Evolutionary conservation across 2,329 filamentous ascomycete species (phyloP).

Genomic region (Alternaria sp.): DNA sequence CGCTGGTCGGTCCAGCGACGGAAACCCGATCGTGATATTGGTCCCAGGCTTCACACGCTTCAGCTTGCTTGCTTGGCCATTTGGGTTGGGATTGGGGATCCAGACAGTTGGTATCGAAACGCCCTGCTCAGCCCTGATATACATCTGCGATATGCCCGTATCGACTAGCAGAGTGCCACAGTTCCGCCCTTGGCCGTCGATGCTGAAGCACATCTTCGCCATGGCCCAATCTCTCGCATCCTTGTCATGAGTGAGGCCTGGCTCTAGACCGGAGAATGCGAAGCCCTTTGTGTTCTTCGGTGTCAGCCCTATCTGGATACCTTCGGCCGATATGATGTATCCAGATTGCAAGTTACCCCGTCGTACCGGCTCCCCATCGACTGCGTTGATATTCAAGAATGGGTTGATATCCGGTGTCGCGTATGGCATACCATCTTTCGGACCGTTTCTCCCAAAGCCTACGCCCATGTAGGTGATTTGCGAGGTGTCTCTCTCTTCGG

Average conservation of each 20-base stretch:
- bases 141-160: constrained; percentile 46
- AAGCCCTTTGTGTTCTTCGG: constrained; percentile 26
- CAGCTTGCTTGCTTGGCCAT: constrained; percentile 33
- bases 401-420: constrained; percentile 41
- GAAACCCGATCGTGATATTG: constrained; percentile 35
- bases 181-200: constrained; percentile 27
- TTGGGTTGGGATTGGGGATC: constrained; percentile 40
- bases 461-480: constrained; percentile 48
- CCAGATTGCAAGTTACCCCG: constrained; percentile 24
- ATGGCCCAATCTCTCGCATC: constrained; percentile 46
- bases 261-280: constrained; percentile 31
- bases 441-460: constrained; percentile 43
- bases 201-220: constrained; percentile 39
- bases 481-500: constrained; percentile 31
- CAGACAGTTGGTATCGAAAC: constrained; percentile 36
- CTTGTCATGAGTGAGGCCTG: constrained; percentile 33
- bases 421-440: constrained; percentile 37
- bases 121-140: constrained; percentile 37
- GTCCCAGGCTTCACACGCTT: constrained; percentile 41
- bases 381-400: constrained; percentile 42
- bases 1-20: constrained; percentile 17
- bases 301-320: constrained; percentile 41
- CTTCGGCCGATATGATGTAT: constrained; percentile 39
- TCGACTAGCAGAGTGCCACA: constrained; percentile 41
- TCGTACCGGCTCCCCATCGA: constrained; percentile 27